Conservation (phyloP, 108 stramenopile species). For the Asterionellopsis glacialis region DNA sequence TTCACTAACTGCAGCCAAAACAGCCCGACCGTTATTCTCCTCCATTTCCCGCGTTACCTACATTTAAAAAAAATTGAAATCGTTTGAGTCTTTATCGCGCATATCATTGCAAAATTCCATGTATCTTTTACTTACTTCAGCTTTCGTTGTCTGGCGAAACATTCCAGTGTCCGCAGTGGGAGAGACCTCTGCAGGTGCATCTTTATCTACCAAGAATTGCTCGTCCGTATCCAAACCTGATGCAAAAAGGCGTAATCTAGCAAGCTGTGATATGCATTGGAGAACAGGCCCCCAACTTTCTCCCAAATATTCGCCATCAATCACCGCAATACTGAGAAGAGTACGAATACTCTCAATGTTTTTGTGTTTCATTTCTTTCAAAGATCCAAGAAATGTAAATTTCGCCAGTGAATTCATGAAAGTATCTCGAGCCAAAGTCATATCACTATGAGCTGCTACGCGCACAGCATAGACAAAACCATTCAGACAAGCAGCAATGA, state of each 20-base stretch:
- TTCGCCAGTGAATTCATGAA: conserved; percentile 94
- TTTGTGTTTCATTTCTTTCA: conserved; percentile 91
- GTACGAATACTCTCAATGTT: conserved; percentile 93
- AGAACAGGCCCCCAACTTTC: conserved; percentile 96
- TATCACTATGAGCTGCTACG: conserved; percentile 67
- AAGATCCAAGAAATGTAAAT: conserved; percentile 89
- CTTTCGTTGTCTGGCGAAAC: conserved; percentile 13
- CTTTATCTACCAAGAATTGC: conserved; percentile 56
- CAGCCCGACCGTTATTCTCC: conserved; percentile 69
- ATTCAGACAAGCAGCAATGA: conserved; percentile 74
- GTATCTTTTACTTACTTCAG: background rate
- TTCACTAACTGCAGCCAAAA: conserved; percentile 81
- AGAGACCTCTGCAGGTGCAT: conserved; percentile 8
- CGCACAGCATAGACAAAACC: conserved; percentile 85
- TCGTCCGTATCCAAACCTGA: conserved; percentile 88
- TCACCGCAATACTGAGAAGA: conserved; percentile 86
- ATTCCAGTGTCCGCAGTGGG: background rate
- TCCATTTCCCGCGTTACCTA: conserved; percentile 61
- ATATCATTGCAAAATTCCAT: conserved; percentile 1
- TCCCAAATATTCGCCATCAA: conserved; percentile 91
- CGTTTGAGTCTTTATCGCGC: conserved; percentile 11
- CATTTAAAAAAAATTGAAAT: too few relatives aligned
- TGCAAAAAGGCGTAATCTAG: conserved; percentile 72
- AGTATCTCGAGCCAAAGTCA: conserved; percentile 89
- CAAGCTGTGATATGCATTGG: conserved; percentile 92